phyloP scores from a whole-genome alignment of 2,329 filamentous ascomycete genomes.

The Cercospora nicotianae region DNA sequence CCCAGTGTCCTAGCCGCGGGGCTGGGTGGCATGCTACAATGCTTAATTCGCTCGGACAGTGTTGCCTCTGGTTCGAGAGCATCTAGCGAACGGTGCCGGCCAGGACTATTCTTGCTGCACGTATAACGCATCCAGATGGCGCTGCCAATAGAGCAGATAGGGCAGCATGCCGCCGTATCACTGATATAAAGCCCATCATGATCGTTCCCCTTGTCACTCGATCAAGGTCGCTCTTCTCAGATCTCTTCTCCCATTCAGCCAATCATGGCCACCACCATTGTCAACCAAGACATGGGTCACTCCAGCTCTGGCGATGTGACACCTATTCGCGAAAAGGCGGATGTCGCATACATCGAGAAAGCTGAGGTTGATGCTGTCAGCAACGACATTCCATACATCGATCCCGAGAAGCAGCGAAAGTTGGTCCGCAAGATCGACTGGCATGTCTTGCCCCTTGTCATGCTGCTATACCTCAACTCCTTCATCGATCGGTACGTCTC shows the following conservation, averaged over 20 bases:
- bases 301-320: conserved; percentile 13
- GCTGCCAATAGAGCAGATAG: not conserved
- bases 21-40: not conserved
- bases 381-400: conserved; percentile 28
- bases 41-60: not conserved
- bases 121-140: not conserved
- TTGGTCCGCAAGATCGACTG: conserved; percentile 70
- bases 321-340: conserved; percentile 2
- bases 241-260: not conserved
- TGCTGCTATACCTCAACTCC: conserved; percentile 75
- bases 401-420: conserved; percentile 49
- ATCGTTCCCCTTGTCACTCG: not conserved
- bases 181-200: not conserved
- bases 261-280: not conserved
- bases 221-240: not conserved
- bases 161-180: not conserved
- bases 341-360: conserved; percentile 6
- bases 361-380: not conserved
- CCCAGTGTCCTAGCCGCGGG: not conserved
- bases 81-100: not conserved
- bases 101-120: not conserved
- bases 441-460: conserved; percentile 66
- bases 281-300: not conserved
- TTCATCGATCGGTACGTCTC: conserved; percentile 57
- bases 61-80: not conserved